phyloP scores from a whole-genome alignment of 768 basidiomycete species.

The Russula sp. region DNA sequence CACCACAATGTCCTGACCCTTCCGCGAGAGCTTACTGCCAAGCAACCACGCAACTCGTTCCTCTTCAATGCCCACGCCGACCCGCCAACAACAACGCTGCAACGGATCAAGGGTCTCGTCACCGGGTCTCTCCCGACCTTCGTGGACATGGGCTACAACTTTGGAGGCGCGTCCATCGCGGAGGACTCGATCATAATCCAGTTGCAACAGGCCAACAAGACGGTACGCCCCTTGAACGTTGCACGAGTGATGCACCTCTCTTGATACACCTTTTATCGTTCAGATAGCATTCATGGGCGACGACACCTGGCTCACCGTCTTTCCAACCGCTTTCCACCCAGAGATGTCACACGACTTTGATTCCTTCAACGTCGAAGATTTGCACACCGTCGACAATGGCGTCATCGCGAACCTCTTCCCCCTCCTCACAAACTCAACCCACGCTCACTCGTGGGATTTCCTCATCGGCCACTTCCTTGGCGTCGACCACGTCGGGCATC shows the following conservation, averaged over 20 bases:
- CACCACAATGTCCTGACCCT: constrained; percentile 82
- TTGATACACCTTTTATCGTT: not conserved
- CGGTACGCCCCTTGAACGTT: constrained; percentile 35
- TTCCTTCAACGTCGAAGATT: constrained; percentile 97
- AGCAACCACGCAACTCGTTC: constrained; percentile 66
- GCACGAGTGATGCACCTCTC: not conserved
- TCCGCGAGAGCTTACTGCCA: constrained; percentile 62
- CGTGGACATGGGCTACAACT: constrained; percentile 88
- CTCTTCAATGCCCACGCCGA: constrained; percentile 88
- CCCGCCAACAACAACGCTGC: constrained; percentile 92
- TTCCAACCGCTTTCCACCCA: constrained; percentile 64
- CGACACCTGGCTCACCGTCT: constrained; percentile 93
- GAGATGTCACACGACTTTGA: constrained; percentile 84
- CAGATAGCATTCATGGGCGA: constrained; percentile 91
- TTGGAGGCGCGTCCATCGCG: constrained; percentile 76
- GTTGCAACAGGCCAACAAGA: constrained; percentile 50
- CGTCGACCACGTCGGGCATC: constrained; percentile 94
- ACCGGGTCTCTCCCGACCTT: constrained; percentile 96
- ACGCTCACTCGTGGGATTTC: constrained; percentile 66
- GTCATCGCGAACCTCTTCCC: constrained; percentile 82
- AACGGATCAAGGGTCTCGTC: constrained; percentile 90
- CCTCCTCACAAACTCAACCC: constrained; percentile 44
- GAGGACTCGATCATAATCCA: constrained; percentile 90
- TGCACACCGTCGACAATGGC: constrained; percentile 92
- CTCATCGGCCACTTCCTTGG: constrained; percentile 91